These are phyloP conservation scores for Sherardia arvensis DNA, from an alignment of 257 asterid genomes.

Conservation along the genomic window DNA sequence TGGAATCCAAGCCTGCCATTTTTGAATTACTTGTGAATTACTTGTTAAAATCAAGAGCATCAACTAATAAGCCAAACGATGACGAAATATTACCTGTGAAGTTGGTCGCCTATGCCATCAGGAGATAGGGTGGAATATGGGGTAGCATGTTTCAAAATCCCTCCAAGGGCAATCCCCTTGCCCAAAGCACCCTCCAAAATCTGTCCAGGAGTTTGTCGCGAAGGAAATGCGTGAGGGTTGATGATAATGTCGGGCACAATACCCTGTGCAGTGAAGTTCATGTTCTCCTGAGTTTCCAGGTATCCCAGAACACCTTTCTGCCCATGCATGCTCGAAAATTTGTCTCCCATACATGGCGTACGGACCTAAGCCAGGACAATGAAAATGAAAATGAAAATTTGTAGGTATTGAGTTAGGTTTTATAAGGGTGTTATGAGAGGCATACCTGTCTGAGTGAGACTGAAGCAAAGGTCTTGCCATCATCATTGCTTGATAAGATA, in stretches of 20 bases:
- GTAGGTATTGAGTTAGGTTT: not conserved
- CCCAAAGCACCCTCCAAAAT: constrained; percentile 85
- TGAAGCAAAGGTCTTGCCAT: constrained; percentile 71
- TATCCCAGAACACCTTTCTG: constrained; percentile 95
- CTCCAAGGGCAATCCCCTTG: constrained; percentile 87
- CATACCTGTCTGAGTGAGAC: constrained; percentile 88
- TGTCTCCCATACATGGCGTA: constrained; percentile 88
- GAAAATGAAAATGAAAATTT: constrained; percentile 3
- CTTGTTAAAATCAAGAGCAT: not conserved
- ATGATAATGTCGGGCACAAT: constrained; percentile 92
- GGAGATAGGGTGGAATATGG: constrained; percentile 76
- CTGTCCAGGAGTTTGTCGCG: constrained; percentile 95
- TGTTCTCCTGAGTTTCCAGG: constrained; percentile 85
- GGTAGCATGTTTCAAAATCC: constrained; percentile 64
- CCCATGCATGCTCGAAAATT: constrained; percentile 98
- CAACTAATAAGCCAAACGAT: not conserved
- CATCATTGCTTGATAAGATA: constrained; percentile 74
- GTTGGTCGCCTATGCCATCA: constrained; percentile 65
- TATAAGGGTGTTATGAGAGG: constrained; percentile 1
- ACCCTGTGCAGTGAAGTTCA: constrained; percentile 79
- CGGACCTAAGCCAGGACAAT: constrained; percentile 51
- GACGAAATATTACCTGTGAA: constrained; percentile 51
- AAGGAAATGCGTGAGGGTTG: constrained; percentile 96
- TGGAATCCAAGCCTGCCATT: constrained; percentile 65
- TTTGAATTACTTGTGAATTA: not conserved